Base-by-base conservation (phyloP, 805 yeast genomes). In the Candida silvicultrix region DNA sequence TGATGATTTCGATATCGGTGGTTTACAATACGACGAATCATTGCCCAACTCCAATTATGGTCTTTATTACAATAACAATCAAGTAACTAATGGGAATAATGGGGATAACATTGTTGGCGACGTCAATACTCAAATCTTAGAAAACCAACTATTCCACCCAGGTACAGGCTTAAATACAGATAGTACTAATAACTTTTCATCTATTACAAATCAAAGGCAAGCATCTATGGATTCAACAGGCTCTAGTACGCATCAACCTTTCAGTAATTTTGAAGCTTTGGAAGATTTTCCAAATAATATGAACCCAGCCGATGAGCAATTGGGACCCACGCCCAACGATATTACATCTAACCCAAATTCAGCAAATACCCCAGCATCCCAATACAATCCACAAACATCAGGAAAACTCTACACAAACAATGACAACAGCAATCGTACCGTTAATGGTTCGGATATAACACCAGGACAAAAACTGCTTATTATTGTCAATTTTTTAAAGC, bases 401-500 rank as follows among this genome's bases (percentile, higher is more conserved):
- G 4, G 15, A 4, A 28, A 28, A 10, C 8, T 28, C 4, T 10
- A 28, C 14, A 28, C 31, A 28, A 28, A 9, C 25, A 23, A 23
- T 23, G 9, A 9, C 25, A 23, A 9, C 9, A 23, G 9, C 25
- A 23, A 23, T 23, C 9, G 5, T 9, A 23, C 5, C 25, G 15
- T 6, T 3, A 36, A 15, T n/a, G 25, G 19, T 3, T 3, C 25
- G 11, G 39, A 21, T 6, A 21, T 37, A 16, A 20, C 39, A 20
- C 25, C 39, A 37, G n/a, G 16, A 3, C 43, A 50, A 10, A 52
- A 48, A 25, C 16, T 46, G 14, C 19, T 43, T 2, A 42, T 49
- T 1, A 46, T 53, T 22, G 38, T 44, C 2, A 51, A 48, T 28
- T 46, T 53, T n/a, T 16, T 53, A 6, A 47, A 42, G 19, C 19